Percentiles rank a stretch among this genome's conserved stretches.
phyloP scores from a whole-genome alignment of 345 rosid species.

The Eucalyptus marginata region DNA sequence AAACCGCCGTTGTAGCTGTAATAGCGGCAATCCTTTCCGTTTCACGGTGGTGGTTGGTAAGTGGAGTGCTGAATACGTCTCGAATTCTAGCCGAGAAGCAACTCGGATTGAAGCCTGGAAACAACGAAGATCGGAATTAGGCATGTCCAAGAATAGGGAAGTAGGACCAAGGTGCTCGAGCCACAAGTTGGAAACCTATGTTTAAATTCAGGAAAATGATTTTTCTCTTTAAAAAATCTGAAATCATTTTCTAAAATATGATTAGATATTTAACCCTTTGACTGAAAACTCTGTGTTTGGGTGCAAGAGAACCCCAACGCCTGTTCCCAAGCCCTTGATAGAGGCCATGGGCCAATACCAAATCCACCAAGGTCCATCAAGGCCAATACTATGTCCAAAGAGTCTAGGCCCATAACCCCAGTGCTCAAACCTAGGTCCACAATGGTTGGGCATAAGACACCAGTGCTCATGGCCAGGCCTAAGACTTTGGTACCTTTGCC shows the following conservation, averaged over 20 bases:
- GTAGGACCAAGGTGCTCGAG: not conserved
- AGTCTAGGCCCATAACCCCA: not conserved
- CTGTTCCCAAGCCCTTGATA: not conserved
- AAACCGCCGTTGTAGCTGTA: not conserved
- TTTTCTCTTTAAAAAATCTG: not conserved
- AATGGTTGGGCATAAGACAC: fast-evolving
- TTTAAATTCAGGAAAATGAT: no score
- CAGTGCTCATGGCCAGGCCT: no score
- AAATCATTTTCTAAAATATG: no score
- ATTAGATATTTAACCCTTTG: no score
- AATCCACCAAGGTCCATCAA: not conserved
- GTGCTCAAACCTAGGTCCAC: fast-evolving
- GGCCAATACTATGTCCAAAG: not conserved
- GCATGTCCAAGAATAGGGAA: not conserved
- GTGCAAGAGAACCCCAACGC: not conserved
- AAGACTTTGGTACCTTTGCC: no score
- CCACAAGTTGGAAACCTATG: not conserved
- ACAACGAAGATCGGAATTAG: not conserved
- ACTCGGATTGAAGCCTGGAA: not conserved
- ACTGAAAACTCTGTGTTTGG: not conserved
- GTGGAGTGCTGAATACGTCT: not conserved
- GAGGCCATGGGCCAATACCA: fast-evolving
- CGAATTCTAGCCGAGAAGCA: not conserved
- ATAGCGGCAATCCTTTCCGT: not conserved
- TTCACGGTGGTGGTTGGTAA: not conserved